Conservation (phyloP, 352 stramenopile species). For the Phytophthora colocasiae region DNA sequence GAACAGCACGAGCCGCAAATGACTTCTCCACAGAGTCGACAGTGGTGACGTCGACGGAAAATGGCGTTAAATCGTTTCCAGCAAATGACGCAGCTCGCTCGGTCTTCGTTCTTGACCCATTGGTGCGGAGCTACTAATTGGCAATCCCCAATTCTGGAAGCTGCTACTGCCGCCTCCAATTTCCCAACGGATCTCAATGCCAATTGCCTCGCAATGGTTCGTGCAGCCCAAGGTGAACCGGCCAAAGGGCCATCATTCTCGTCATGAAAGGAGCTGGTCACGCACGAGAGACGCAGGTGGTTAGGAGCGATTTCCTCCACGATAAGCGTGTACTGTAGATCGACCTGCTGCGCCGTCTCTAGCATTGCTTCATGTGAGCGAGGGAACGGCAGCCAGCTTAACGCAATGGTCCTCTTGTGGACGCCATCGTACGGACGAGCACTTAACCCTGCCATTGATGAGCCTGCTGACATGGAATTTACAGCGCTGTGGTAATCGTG, state of each 20-base stretch:
- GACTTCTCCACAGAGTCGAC: conserved; percentile 70
- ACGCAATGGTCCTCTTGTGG: conserved; percentile 63
- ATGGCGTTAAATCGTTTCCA: conserved; percentile 71
- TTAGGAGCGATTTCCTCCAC: conserved; percentile 62
- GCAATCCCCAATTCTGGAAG: conserved; percentile 53
- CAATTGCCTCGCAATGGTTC: conserved; percentile 54
- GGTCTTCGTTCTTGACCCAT: conserved; percentile 74
- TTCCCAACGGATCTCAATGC: conserved; percentile 54
- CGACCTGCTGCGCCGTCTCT: conserved; percentile 38
- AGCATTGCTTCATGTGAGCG: conserved; percentile 36
- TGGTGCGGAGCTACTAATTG: conserved; percentile 54
- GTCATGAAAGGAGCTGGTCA: conserved; percentile 66
- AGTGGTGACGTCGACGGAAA: conserved; percentile 68
- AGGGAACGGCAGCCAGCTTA: conserved; percentile 67
- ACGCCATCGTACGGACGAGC: conserved; percentile 52
- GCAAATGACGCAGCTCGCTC: conserved; percentile 62
- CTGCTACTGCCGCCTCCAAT: conserved; percentile 56
- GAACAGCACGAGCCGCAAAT: conserved; percentile 64
- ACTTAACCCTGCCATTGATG: conserved; percentile 32
- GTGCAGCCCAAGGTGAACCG: conserved; percentile 37
- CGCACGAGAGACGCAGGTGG: conserved; percentile 59
- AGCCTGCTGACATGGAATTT: conserved; percentile 26
- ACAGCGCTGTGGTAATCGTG: conserved; percentile 19
- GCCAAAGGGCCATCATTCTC: conserved; percentile 35
- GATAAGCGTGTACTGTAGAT: conserved; percentile 72